Conservation (phyloP, 345 rosid genomes). For the Linum trigynum region DNA sequence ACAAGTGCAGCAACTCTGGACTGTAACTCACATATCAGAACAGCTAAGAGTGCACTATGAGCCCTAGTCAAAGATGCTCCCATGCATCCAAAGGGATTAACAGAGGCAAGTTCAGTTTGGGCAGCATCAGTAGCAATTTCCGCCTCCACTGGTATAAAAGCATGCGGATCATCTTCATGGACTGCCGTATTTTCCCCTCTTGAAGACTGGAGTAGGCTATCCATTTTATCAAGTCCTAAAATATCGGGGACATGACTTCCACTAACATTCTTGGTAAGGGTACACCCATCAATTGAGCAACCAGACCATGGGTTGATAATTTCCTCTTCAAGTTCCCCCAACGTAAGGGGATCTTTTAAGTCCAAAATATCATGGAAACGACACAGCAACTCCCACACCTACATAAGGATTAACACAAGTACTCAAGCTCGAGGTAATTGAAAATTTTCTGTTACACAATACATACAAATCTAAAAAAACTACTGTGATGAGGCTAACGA, state of each 20-base stretch:
- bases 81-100: slow-evolving; percentile 29
- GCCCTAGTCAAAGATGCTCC: slow-evolving; percentile 51
- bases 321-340: slow-evolving; percentile 69
- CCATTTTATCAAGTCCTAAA: slow-evolving; percentile 20
- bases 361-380: slow-evolving; percentile 76
- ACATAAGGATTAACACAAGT: slow-evolving; percentile 16
- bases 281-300: slow-evolving; percentile 25
- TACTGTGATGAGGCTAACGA: too few species aligned
- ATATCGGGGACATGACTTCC: slow-evolving; percentile 26
- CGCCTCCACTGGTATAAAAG: slow-evolving; percentile 35
- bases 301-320: slow-evolving; percentile 53
- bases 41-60: slow-evolving; percentile 56
- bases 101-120: slow-evolving; percentile 27
- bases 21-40: slow-evolving; percentile 76
- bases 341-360: slow-evolving; percentile 42
- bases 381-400: slow-evolving; percentile 73
- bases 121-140: slow-evolving; percentile 29
- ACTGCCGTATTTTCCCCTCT: slow-evolving; percentile 16
- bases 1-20: slow-evolving; percentile 84
- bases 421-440: not conserved
- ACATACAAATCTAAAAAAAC: not conserved
- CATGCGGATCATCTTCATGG: slow-evolving; percentile 25
- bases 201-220: slow-evolving; percentile 24
- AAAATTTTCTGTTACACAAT: not conserved
- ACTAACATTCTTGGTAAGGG: slow-evolving; percentile 24